Percentiles rank a stretch among this genome's conserved stretches.
These are phyloP conservation scores for Citrullus mucosospermus DNA, from an alignment of 306 rosid species.

Conservation along the genomic window DNA sequence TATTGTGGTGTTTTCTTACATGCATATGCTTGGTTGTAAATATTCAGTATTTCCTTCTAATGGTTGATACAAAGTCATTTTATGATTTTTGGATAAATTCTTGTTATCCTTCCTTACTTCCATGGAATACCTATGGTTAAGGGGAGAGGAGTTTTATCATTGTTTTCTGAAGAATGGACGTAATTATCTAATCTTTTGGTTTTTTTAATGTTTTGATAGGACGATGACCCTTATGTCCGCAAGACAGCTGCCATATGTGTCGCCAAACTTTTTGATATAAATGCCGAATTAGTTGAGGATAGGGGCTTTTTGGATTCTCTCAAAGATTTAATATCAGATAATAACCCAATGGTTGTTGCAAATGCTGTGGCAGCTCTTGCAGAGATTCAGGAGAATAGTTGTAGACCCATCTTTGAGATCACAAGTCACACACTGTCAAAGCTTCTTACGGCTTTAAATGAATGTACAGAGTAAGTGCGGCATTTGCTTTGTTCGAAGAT, in stretches of 20 bases:
- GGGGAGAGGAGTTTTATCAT: neutral
- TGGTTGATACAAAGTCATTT: neutral
- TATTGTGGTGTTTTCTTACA: slow-evolving; percentile 13
- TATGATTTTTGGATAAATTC: neutral
- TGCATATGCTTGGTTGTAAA: neutral
- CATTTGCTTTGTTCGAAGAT: neutral
- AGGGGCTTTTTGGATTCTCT: slow-evolving; percentile 92
- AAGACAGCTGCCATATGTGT: slow-evolving; percentile 99
- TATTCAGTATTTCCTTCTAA: neutral
- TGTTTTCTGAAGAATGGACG: slow-evolving; percentile 2
- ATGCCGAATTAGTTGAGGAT: slow-evolving; percentile 97
- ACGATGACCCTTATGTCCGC: slow-evolving; percentile 98
- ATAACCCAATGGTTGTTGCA: slow-evolving; percentile 99
- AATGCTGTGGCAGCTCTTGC: slow-evolving; percentile 98
- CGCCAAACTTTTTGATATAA: slow-evolving; percentile 95
- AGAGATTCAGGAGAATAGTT: slow-evolving; percentile 86
- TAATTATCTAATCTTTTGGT: neutral
- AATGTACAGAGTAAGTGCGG: slow-evolving; percentile 90
- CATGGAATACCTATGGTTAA: neutral
- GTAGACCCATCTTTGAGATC: slow-evolving; percentile 81
- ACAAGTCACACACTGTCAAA: slow-evolving; percentile 77
- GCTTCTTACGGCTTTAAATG: slow-evolving; percentile 97
- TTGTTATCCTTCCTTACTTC: neutral
- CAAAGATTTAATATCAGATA: slow-evolving; percentile 97
- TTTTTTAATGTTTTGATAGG: slow-evolving; percentile 41